Base-by-base conservation (phyloP, 2,329 filamentous ascomycete genomes). In the Sarocladium brachiariae region DNA sequence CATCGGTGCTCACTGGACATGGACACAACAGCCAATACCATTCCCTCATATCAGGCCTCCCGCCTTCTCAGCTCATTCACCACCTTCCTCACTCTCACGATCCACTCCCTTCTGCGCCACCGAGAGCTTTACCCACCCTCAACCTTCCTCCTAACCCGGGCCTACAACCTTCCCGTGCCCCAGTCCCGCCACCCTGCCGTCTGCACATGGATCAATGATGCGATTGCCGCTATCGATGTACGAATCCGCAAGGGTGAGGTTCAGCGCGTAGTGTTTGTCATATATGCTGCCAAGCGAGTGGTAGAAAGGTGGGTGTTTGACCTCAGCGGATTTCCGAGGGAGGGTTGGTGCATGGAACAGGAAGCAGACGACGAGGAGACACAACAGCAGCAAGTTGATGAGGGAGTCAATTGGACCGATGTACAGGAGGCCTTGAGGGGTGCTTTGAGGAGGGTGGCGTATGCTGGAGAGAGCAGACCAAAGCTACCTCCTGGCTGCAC, bases 151-250 rank as follows among this genome's bases (percentile, higher is more conserved):
- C 81, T 85, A 37, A 80, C 85, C 34, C 81, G 86, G 56, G 89
- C 88, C 60, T 91, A 91, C 74, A 90, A 92, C 69, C 83, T 89
- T 52, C 79, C 89, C 25, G 86, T 95, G 41, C 85, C 87, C 59
- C 90, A 96, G 65, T 92, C 83, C 53, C 86, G 90, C 52, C 90
- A 96, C 66, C 89, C 91, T 0, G 80, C 81, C 58, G 86, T 96
- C 56, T 95, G 89, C 74, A 73, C 81, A 60, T 96, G 91, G 87
- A 83, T 96, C 67, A 80, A 77, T 62, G 87, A 93, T 64, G 89
- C 90, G 57, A 80, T 93, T 37, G 72, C 82, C 55, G 86, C 89
- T 31, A 79, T 90, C 19, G 75, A 80, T 53, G 74, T 72, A 3
- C 86, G 95, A 69, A 75, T 96, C 31, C 75, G 86, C 45, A 77